These are phyloP conservation scores for Balamuthia mandrillaris DNA, from an alignment of 208 protist species.

Conservation along the genomic window DNA sequence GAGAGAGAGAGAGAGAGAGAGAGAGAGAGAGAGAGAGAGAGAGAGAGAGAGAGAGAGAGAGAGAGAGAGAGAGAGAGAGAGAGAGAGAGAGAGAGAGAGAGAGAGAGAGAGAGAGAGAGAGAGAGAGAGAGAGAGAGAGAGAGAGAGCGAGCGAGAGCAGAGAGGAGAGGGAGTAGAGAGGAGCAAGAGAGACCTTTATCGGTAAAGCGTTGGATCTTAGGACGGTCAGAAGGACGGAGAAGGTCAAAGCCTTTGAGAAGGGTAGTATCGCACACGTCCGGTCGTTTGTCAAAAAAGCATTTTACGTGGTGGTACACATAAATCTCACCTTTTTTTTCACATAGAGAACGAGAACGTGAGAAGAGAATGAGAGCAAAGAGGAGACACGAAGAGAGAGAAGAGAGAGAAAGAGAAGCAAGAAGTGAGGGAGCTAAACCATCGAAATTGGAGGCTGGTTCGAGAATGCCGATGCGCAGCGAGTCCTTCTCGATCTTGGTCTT, in stretches of 20 bases:
- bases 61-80: too few species aligned
- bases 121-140: too few species aligned
- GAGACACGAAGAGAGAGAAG: too few species aligned
- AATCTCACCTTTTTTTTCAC: constrained; percentile 6
- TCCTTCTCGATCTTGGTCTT: constrained; percentile 32
- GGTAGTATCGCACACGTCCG: neutral
- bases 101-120: too few species aligned
- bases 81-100: too few species aligned
- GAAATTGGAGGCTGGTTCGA: constrained; percentile 3
- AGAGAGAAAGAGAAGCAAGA: too few species aligned
- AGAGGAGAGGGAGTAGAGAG: neutral
- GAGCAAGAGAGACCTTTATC: neutral
- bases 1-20: too few species aligned
- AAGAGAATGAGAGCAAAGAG: too few species aligned
- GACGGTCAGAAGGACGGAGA: neutral
- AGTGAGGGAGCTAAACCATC: too few species aligned
- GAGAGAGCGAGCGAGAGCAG: neutral
- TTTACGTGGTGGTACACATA: neutral
- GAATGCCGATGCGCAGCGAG: constrained; percentile 21
- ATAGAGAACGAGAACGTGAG: too few species aligned
- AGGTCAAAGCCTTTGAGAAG: neutral
- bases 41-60: too few species aligned
- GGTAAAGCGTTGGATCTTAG: neutral
- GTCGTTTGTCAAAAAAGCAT: constrained; percentile 23
- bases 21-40: too few species aligned